A percentile compares a stretch with the other conserved stretches of the same genome.
Conservation (phyloP, 495 filamentous ascomycete species). For the Cercophora newfieldiana region DNA sequence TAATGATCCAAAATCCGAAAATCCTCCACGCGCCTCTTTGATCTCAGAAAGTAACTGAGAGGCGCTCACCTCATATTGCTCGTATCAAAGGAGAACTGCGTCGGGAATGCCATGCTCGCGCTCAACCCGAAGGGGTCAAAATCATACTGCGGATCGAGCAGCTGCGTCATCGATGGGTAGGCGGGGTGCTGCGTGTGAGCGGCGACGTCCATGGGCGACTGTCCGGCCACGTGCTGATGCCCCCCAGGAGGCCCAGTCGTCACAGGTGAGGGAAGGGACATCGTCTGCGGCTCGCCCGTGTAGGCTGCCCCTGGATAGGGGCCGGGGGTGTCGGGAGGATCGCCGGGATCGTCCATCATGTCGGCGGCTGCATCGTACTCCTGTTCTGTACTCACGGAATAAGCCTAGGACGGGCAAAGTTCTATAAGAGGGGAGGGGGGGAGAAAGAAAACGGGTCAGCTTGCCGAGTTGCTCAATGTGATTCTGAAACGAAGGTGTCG, state of each 20-base stretch:
- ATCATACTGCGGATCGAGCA: slow-evolving; percentile 81
- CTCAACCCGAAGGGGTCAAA: slow-evolving; percentile 88
- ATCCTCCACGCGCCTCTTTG: background rate
- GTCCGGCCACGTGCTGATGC: slow-evolving; percentile 27
- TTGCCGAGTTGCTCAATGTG: slow-evolving; percentile 98
- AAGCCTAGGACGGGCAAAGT: slow-evolving; percentile 78
- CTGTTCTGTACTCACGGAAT: slow-evolving; percentile 87
- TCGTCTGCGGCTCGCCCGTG: slow-evolving; percentile 39
- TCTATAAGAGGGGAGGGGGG: slow-evolving; percentile 54
- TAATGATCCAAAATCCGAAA: background rate
- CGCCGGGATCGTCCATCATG: slow-evolving; percentile 80
- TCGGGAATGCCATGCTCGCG: slow-evolving; percentile 92
- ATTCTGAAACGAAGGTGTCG: slow-evolving; percentile 78
- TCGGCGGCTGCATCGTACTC: slow-evolving; percentile 97
- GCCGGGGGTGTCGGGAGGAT: slow-evolving; percentile 61
- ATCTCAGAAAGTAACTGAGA: background rate
- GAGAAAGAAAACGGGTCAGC: slow-evolving; percentile 64
- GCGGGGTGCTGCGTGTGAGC: slow-evolving; percentile 42
- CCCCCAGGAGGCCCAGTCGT: slow-evolving; percentile 35
- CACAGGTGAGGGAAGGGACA: slow-evolving; percentile 44
- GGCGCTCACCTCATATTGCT: slow-evolving; percentile 52
- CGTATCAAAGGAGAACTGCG: slow-evolving; percentile 79
- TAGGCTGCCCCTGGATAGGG: slow-evolving; percentile 63
- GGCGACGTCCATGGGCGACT: slow-evolving; percentile 37
- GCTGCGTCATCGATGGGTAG: slow-evolving; percentile 61